Evolutionary conservation across 169 alveolate species (phyloP).

Genomic region (Cryptosporidium meleagridis): DNA sequence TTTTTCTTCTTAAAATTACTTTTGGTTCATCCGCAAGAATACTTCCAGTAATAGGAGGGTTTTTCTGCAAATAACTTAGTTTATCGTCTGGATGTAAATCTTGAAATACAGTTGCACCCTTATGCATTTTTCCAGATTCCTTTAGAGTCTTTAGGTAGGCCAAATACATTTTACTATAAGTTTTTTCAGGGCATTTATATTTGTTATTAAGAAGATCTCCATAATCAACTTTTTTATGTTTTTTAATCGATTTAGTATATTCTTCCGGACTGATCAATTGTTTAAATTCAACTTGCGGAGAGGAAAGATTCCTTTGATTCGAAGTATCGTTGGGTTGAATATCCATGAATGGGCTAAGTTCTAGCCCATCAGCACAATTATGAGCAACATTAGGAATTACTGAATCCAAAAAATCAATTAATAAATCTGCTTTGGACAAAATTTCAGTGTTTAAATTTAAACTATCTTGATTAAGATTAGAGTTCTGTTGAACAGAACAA

Average conservation of each 20-base stretch:
- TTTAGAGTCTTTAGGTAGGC: background rate
- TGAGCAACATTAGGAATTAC: background rate
- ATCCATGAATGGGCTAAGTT: background rate
- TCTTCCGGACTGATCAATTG: background rate
- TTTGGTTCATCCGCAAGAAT: slow-evolving; percentile 2
- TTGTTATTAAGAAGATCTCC: background rate
- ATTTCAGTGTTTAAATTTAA: background rate
- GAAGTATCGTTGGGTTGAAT: background rate
- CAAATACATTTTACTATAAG: background rate
- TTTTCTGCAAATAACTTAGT: background rate
- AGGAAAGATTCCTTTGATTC: too few species aligned
- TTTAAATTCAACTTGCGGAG: background rate
- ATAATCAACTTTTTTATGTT: background rate
- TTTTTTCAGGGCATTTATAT: background rate
- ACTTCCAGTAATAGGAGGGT: slow-evolving; percentile 47
- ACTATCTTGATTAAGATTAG: background rate
- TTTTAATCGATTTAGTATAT: background rate
- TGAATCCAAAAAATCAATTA: background rate
- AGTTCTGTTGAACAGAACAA: background rate
- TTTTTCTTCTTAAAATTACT: background rate
- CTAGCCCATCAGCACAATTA: background rate
- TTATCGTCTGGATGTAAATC: background rate
- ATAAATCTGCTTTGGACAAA: background rate
- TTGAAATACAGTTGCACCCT: background rate
- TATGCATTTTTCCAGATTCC: background rate